These are phyloP conservation scores for Daldinia eschscholtzii DNA, from an alignment of 2,329 filamentous ascomycete genomes.

Conservation along the genomic window DNA sequence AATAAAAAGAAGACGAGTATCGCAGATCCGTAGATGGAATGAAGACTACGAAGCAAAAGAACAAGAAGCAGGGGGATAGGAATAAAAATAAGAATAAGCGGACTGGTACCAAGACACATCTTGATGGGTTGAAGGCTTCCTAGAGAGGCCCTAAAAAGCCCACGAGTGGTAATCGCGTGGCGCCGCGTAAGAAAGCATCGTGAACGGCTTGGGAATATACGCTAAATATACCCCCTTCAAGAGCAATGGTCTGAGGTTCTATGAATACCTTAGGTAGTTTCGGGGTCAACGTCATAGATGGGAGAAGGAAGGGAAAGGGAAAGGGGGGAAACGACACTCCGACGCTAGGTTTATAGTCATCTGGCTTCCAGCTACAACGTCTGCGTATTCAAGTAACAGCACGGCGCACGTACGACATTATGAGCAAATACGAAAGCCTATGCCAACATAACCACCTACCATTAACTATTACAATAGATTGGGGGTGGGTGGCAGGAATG, in stretches of 20 bases:
- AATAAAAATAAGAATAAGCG: neutral
- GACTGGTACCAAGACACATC: too few relatives aligned
- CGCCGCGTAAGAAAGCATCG: neutral
- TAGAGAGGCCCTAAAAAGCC: slow-evolving; percentile 9
- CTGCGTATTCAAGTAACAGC: neutral
- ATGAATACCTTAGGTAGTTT: neutral
- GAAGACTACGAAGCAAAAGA: neutral
- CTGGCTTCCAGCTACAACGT: neutral
- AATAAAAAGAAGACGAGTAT: neutral
- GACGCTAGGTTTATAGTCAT: neutral
- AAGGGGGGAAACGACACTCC: neutral
- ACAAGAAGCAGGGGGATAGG: neutral
- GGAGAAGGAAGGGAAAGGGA: neutral
- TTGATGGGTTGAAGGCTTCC: slow-evolving; percentile 19
- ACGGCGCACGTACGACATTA: neutral
- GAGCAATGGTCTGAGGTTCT: neutral
- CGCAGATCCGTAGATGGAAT: neutral
- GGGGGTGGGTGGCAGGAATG: too few relatives aligned
- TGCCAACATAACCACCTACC: too few relatives aligned
- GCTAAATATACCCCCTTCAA: neutral
- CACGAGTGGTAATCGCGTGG: slow-evolving; percentile 1
- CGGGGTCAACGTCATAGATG: neutral
- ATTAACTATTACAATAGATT: neutral
- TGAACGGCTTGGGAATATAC: neutral
- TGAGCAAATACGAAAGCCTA: neutral